These are phyloP conservation scores for Cladophialophora psammophila DNA, from an alignment of 2,329 filamentous ascomycete species.

Conservation along the genomic window DNA sequence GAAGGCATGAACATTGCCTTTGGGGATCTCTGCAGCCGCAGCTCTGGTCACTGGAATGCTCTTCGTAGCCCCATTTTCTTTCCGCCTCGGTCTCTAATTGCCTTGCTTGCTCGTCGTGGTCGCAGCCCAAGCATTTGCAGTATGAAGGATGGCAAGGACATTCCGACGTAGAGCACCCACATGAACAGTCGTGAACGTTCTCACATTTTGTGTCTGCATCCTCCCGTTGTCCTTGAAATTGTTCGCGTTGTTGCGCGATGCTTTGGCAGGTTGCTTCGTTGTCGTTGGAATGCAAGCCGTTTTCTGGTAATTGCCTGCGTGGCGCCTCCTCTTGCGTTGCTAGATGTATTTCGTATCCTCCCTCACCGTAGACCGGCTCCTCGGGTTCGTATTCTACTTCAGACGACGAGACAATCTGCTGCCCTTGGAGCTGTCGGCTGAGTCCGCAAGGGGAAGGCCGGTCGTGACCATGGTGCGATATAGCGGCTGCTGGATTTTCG, in stretches of 20 bases:
- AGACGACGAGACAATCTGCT: not conserved
- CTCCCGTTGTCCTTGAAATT: constrained; percentile 5
- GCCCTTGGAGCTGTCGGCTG: not conserved
- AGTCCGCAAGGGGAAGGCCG: not conserved
- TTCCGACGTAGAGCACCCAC: constrained; percentile 2
- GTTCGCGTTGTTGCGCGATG: not conserved
- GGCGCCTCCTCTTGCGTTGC: not conserved
- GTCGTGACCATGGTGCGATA: not conserved
- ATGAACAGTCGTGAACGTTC: constrained; percentile 11
- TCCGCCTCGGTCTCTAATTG: not conserved
- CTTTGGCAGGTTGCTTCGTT: not conserved
- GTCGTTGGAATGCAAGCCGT: not conserved
- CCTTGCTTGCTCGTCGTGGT: constrained; percentile 18
- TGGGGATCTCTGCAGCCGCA: constrained; percentile 3
- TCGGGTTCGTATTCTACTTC: not conserved
- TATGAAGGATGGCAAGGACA: constrained; percentile 22
- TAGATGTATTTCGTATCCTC: not conserved
- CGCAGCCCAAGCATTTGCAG: constrained; percentile 20
- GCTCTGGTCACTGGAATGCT: not conserved
- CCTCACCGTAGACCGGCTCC: not conserved
- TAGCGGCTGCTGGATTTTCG: not conserved
- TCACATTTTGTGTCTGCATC: not conserved
- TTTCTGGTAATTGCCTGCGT: not conserved
- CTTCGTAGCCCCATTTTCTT: constrained; percentile 12
- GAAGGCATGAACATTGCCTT: constrained; percentile 14